Evolutionary conservation across 306 rosid genomes (phyloP).

Genomic region (Glycine tomentella): DNA sequence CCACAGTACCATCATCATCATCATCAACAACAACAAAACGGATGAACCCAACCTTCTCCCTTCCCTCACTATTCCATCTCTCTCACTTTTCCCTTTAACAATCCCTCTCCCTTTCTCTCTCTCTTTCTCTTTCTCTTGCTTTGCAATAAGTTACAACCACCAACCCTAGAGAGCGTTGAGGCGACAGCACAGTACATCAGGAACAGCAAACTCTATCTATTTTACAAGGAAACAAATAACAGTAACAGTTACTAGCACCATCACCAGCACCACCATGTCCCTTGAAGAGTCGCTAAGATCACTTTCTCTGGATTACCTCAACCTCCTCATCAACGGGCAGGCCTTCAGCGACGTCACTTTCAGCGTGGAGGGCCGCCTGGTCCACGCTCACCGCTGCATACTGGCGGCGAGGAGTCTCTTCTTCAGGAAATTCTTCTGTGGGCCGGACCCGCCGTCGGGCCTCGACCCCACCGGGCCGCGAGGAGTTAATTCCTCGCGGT

Average conservation of each 20-base stretch:
- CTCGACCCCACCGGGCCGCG: slow-evolving; percentile 60
- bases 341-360: slow-evolving; percentile 99
- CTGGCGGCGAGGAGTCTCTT: slow-evolving; percentile 88
- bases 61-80: neutral
- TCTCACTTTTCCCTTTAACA: slow-evolving; percentile 21
- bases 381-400: slow-evolving; percentile 97
- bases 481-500: slow-evolving; percentile 39
- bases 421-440: slow-evolving; percentile 96
- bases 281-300: slow-evolving; percentile 89
- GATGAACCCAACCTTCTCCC: slow-evolving; percentile 38
- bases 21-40: slow-evolving; percentile 30
- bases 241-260: too few species aligned
- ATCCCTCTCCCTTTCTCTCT: neutral
- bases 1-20: slow-evolving; percentile 46
- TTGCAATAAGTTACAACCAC: neutral
- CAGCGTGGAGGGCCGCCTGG: slow-evolving; percentile 94
- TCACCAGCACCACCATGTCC: slow-evolving; percentile 44
- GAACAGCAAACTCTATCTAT: neutral
- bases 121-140: neutral
- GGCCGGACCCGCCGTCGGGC: slow-evolving; percentile 73
- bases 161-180: slow-evolving; percentile 51
- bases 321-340: slow-evolving; percentile 93
- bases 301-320: slow-evolving; percentile 86
- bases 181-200: neutral
- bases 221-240: too few species aligned